Base-by-base conservation (phyloP, 1,139 yeast species). In the Saccharomyces hybrid region DNA sequence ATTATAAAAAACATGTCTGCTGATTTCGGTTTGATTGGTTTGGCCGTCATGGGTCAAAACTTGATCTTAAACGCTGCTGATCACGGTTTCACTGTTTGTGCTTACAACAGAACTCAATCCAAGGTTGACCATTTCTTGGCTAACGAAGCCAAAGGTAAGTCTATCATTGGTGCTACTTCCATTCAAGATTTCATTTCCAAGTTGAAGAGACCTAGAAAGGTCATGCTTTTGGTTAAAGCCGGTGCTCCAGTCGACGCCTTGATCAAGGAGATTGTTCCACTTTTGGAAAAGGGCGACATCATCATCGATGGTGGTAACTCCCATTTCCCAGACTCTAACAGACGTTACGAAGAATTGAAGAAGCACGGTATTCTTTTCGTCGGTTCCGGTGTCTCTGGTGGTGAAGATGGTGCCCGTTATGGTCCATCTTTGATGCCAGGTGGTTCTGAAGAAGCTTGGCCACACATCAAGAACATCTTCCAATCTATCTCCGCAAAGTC, bases 1-100 rank as follows among this genome's bases (percentile, higher is more conserved):
- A 34, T 9, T 34, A 16, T 3, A 20, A 47, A 28, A 5, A 51
- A 48, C 16, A 61, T 62, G 63, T 59, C 63, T 51, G 95, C 93
- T 82, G 99, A 93, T 85, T 84, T 93, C 77, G 99, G 98, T 77
- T 88, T 93, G 76, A 91, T 93, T 72, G 99, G 99, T 74, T 83
- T 93, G 83, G 99, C 99, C 86, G 99, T 93, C 67, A 93, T 93
- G 99, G 99, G 99, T 77, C 98, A 91, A 76, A 93, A 93, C 84
- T 81, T 93, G 82, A 89, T 93, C 75, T 83, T 93, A 68, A 93
- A 93, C 77, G 95, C 95, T 70, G 98, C 98, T 67, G 99, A 93
- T 81, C 96, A 93, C 78, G 97, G 97, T 56, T 88, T 79, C 78
- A 88, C 96, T 65, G 98, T 93, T 68, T 97, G 89, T 68, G 98